These are phyloP conservation scores for Colletotrichum tropicicola DNA, from an alignment of 2,329 filamentous ascomycete genomes.

Conservation along the genomic window DNA sequence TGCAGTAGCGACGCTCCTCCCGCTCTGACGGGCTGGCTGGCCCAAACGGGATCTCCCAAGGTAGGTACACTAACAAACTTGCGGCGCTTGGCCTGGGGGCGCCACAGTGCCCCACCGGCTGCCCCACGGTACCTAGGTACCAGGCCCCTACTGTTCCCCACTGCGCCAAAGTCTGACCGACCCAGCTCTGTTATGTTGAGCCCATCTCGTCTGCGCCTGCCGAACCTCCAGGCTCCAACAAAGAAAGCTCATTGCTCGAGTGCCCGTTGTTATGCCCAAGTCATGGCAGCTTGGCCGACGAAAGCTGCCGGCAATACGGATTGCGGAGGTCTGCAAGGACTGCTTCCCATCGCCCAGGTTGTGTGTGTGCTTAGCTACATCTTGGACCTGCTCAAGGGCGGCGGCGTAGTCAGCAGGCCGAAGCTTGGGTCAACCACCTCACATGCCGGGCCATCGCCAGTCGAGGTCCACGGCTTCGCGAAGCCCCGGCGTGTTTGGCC, in stretches of 20 bases:
- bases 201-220: background rate
- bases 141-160: background rate
- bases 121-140: background rate
- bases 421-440: slow-evolving; percentile 8
- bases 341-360: background rate
- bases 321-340: background rate
- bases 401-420: slow-evolving; percentile 1
- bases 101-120: background rate
- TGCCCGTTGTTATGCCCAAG: background rate
- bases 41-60: no score
- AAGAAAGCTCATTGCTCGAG: background rate
- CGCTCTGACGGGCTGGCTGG: no score
- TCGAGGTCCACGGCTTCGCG: no score
- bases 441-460: no score
- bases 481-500: no score
- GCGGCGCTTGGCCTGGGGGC: background rate
- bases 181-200: background rate
- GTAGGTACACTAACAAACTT: slow-evolving; percentile 17
- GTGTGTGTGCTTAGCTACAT: slow-evolving; percentile 3
- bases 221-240: background rate
- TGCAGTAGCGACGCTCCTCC: slow-evolving; percentile 21
- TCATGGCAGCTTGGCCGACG: background rate
- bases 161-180: background rate
- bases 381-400: background rate
- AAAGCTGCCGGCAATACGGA: slow-evolving; percentile 12